These are phyloP conservation scores for Heliamphora pulchella DNA, from an alignment of 179 eudicot species.

Conservation along the genomic window DNA sequence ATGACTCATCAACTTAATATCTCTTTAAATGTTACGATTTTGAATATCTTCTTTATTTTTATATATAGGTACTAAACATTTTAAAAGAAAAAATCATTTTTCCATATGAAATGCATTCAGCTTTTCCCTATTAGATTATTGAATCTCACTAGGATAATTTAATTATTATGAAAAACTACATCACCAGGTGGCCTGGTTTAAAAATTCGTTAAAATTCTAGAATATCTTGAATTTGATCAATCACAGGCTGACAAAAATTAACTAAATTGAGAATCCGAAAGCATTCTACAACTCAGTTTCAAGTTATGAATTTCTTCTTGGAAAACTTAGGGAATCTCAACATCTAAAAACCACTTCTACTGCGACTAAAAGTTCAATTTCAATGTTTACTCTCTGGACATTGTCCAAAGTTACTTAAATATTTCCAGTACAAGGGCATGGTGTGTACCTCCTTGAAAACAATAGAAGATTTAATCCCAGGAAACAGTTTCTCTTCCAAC, in stretches of 20 bases:
- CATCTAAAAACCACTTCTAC: constrained; percentile 2
- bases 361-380: neutral
- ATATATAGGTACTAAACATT: neutral
- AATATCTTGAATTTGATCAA: neutral
- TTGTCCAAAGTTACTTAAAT: neutral
- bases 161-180: neutral
- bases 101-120: neutral
- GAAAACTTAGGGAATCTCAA: neutral
- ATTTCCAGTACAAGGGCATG: neutral
- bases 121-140: no score
- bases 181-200: neutral
- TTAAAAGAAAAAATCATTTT: neutral
- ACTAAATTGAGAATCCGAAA: neutral
- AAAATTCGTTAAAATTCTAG: neutral
- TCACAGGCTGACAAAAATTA: neutral
- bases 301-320: neutral
- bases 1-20: no score
- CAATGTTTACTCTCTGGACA: neutral
- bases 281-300: neutral
- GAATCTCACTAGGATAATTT: neutral
- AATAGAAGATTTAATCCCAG: constrained; percentile 80
- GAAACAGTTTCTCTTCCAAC: constrained; percentile 81
- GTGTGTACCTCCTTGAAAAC: constrained; percentile 73
- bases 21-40: no score
- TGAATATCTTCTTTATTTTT: no score